Evolutionary conservation across 2,329 filamentous ascomycete species (phyloP), one percentile per base, ranked within the genome.

Genomic region (Aspergillus alliaceus): DNA sequence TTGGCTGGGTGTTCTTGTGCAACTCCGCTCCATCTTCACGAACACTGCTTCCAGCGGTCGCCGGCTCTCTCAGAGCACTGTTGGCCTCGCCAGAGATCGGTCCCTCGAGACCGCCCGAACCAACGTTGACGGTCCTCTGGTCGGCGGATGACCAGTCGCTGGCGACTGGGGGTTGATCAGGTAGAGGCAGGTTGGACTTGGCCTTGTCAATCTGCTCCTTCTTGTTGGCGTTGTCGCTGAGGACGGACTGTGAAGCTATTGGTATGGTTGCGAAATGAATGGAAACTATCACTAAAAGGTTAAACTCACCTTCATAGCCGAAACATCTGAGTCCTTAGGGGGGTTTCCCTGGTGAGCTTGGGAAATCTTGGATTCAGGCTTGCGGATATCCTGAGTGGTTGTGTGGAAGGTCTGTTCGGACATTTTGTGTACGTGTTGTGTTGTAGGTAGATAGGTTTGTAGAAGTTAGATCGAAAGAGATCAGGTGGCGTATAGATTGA

Each of bases 131-230:
- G 55, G 78, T 90, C 60, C 84, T 78, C 31, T 81, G 81, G 67
- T 93, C 89, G 51, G 83, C 80, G 0, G 88, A 90, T 72, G 93
- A 86, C 82, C 86, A 92, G 80, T 95, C 90, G 5, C 89, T 89
- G n/a, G 85, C 77, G n/a, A 76, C 78, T 1, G 90, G 89, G 22
- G 90, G 90, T 64, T 93, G 82, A 2, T 93, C 90, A 18, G 90
- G 91, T 51, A 93, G 84, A 51, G 90, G 89, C 31, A 96, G 86
- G 76, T 91, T 91, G 73, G 86, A 77, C 77, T 88, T 82, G 68
- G 82, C 82, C 73, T 89, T 77, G 52, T 87, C 84, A 70, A 93
- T 88, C 74, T 88, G 79, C 54, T 88, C 79, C 62, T 79, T 72
- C 75, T 90, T 90, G 76, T 77, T 59, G 51, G 67, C 73, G 64